Evolutionary conservation across 352 stramenopile species (phyloP), one percentile per base, ranked within the genome.

Genomic region (Phytophthora niederhauseri): DNA sequence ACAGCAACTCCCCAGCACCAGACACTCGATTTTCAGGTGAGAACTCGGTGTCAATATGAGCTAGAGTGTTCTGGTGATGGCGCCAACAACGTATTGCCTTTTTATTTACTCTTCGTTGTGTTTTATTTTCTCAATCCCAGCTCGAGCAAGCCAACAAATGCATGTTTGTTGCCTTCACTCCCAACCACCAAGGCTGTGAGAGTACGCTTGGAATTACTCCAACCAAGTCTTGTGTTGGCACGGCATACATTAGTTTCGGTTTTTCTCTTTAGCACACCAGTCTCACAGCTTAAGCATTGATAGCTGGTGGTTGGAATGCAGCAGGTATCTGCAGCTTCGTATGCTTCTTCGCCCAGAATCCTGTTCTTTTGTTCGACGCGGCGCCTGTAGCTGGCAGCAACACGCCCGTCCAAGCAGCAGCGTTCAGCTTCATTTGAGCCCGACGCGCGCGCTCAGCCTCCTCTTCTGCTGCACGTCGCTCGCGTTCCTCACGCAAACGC

Each of bases 361-460:
- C 62, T 17, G 68, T 54, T 61, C 55, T 59, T 49, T 70, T 82
- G 24, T 30, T 64, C 6, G 57, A 41, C 20, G 43, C 28, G 51
- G 48, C 31, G 36, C 58, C n/a, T 58, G 59, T 43, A 50, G 63
- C 51, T 20, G 82, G 69, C 15, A 72, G 61, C 26, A 92, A 66
- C 48, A 82, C 70, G 24, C 86, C 84, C 0, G 77, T 85, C 86
- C 84, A 93, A 17, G 63, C 74, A 20, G 70, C 58, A 19, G 72
- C 72, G 54, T 94, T 82, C 49, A 92, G 78, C 76, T 90, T 92
- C 77, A 87, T 88, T 67, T 87, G 83, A 20, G 68, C 59, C 8
- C 70, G 59, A 45, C 78, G 71, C 36, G 73, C 70, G 20, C 72
- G 77, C 30, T 82, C 80, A 48, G 78, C 80, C 6, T 81, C 78